Evolutionary conservation across 208 protist genomes (phyloP).

Genomic region (Phytomonas serpens): DNA sequence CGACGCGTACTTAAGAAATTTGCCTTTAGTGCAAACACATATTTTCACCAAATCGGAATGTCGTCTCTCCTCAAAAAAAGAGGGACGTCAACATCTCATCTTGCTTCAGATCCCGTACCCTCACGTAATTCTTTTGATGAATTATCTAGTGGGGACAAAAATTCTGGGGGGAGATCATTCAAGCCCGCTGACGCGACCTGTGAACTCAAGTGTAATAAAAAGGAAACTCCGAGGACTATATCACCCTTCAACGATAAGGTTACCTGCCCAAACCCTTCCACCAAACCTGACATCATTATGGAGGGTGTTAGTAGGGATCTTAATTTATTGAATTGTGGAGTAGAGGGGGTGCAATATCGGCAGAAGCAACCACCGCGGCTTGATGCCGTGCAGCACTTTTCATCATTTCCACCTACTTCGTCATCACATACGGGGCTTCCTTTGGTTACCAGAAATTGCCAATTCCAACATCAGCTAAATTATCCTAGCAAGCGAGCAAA

Average conservation of each 20-base stretch:
- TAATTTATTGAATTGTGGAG: not conserved
- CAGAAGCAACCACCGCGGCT: not conserved
- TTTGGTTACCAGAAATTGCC: not conserved
- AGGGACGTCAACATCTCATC: not conserved
- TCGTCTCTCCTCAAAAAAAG: not conserved
- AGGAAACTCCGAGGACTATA: not conserved
- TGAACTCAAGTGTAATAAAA: not conserved
- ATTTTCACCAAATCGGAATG: not conserved
- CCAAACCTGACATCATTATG: not conserved
- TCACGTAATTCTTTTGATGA: not conserved
- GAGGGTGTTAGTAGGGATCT: not conserved
- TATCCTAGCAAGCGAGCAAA: not conserved
- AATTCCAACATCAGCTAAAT: not conserved
- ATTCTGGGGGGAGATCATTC: not conserved
- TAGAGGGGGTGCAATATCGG: not conserved
- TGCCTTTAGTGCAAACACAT: conserved; percentile 4
- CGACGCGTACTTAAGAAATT: conserved; percentile 19
- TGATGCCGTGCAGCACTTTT: not conserved
- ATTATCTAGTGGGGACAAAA: not conserved
- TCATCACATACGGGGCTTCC: not conserved
- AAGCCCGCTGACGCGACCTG: not conserved
- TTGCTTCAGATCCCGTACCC: not conserved
- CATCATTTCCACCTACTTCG: not conserved
- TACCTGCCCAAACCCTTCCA: not conserved
- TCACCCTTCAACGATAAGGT: not conserved